Percentiles rank a stretch among this genome's conserved stretches.
Evolutionary conservation across 257 asterid genomes (phyloP).

Genomic region (Galeopsis tetrahit): DNA sequence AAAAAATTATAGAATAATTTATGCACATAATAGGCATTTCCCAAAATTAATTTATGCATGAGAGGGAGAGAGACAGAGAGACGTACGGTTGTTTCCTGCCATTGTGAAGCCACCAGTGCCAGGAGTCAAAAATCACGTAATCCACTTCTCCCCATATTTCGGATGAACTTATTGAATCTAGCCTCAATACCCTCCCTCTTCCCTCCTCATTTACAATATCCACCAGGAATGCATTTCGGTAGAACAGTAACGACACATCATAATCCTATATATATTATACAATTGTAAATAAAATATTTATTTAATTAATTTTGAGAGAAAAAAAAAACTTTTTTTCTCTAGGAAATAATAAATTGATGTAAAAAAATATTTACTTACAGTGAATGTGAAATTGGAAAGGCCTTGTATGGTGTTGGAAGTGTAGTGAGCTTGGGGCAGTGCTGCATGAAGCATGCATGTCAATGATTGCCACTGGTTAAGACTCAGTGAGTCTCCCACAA

Average conservation of each 20-base stretch:
- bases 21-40: too few relatives aligned
- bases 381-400: constrained; percentile 52
- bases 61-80: neutral
- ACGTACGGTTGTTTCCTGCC: constrained; percentile 67
- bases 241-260: constrained; percentile 46
- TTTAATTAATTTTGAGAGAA: too few relatives aligned
- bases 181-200: constrained; percentile 41
- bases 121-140: constrained; percentile 46
- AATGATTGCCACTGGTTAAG: constrained; percentile 74
- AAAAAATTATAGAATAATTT: too few relatives aligned
- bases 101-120: constrained; percentile 70
- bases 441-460: constrained; percentile 63
- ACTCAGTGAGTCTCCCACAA: constrained; percentile 79
- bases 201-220: constrained; percentile 42
- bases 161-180: constrained; percentile 40
- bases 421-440: constrained; percentile 46
- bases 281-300: neutral
- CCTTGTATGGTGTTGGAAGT: constrained; percentile 33
- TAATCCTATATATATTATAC: constrained; percentile 43
- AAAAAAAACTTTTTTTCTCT: too few relatives aligned
- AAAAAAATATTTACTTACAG: too few relatives aligned
- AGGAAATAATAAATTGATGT: too few relatives aligned
- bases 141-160: constrained; percentile 43
- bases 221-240: constrained; percentile 63
- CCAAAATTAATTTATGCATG: too few relatives aligned